Conservation (phyloP, 202 grass and related monocot species). For the Eragrostis tef region DNA sequence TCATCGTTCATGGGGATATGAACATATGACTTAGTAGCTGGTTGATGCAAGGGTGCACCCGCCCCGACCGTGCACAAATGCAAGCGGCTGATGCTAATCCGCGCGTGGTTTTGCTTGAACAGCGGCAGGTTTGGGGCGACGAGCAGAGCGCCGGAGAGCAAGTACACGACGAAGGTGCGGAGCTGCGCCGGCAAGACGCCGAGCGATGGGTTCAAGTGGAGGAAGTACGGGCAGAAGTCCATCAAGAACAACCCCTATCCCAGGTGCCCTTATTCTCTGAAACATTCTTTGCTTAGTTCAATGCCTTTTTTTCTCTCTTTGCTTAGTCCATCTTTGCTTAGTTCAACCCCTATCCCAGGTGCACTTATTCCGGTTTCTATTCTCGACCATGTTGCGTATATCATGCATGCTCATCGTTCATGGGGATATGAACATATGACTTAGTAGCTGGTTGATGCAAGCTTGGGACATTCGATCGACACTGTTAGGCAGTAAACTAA, state of each 20-base stretch:
- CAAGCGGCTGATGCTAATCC: neutral
- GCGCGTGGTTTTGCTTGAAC: conserved; percentile 3
- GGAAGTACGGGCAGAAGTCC: conserved; percentile 81
- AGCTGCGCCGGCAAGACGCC: conserved; percentile 56
- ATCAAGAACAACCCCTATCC: conserved; percentile 84
- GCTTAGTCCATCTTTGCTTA: too few relatives aligned
- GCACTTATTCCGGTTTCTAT: too few relatives aligned
- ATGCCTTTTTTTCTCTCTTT: too few relatives aligned
- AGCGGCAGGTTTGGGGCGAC: conserved; percentile 43
- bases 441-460: neutral
- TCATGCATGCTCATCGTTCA: too few relatives aligned
- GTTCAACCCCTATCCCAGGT: too few relatives aligned
- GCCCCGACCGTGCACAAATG: too few relatives aligned
- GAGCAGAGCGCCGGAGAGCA: conserved; percentile 49
- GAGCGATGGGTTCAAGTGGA: conserved; percentile 76
- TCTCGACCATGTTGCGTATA: neutral
- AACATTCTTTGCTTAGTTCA: too few relatives aligned
- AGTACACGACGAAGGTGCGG: conserved; percentile 55
- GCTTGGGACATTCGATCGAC: neutral
- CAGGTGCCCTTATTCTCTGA: conserved; percentile 46
- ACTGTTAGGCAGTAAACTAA: neutral
- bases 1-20: too few relatives aligned
- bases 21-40: too few relatives aligned
- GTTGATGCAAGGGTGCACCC: too few relatives aligned
- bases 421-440: too few relatives aligned